Conservation (phyloP, 164 flowering plant species). For the Vitis amurensis region DNA sequence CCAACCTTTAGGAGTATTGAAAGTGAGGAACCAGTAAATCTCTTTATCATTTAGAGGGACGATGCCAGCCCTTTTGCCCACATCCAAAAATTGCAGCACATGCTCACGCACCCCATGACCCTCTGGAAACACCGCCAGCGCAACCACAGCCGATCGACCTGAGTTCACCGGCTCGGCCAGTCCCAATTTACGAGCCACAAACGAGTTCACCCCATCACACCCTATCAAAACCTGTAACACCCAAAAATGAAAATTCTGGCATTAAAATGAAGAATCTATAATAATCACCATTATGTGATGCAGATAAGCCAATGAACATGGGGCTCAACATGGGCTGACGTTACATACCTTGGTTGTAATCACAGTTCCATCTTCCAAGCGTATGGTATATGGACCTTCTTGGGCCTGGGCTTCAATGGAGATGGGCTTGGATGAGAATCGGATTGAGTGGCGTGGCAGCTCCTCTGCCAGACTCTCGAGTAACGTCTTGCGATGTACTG, state of each 20-base stretch:
- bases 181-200: slow-evolving; percentile 51
- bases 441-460: slow-evolving; percentile 28
- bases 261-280: background rate
- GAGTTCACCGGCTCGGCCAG: slow-evolving; percentile 32
- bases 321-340: too few relatives aligned
- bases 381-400: slow-evolving; percentile 16
- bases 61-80: slow-evolving; percentile 34
- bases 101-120: slow-evolving; percentile 46
- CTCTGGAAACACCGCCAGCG: slow-evolving; percentile 37
- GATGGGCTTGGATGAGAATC: slow-evolving; percentile 34
- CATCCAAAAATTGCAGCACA: slow-evolving; percentile 27
- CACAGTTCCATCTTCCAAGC: slow-evolving; percentile 29
- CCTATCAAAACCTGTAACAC: slow-evolving; percentile 44
- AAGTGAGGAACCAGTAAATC: slow-evolving; percentile 37
- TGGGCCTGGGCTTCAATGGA: slow-evolving; percentile 21
- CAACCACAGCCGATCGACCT: slow-evolving; percentile 46
- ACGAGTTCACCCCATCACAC: slow-evolving; percentile 62
- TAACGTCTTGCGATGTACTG: slow-evolving; percentile 31
- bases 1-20: slow-evolving; percentile 14
- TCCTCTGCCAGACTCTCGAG: slow-evolving; percentile 42
- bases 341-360: slow-evolving; percentile 37
- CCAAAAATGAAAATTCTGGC: background rate
- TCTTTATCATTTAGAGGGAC: slow-evolving; percentile 35
- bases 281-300: too few relatives aligned
- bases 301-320: too few relatives aligned